These are phyloP conservation scores for Fusarium pseudonygamai DNA, from an alignment of 2,329 filamentous ascomycete species.

Conservation along the genomic window DNA sequence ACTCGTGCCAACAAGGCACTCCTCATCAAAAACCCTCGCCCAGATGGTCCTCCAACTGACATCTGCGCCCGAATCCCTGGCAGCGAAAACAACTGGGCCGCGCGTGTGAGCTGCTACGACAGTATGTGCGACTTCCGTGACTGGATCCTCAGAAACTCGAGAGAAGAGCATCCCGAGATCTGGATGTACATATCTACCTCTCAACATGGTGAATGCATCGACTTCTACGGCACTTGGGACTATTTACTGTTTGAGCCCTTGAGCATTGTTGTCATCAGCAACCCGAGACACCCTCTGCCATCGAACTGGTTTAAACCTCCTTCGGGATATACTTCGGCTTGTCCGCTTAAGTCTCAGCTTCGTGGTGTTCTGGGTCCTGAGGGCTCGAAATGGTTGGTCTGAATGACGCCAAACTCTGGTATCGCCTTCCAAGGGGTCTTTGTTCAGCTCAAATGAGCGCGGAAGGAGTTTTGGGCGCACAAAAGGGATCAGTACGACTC, in stretches of 20 bases:
- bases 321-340: too few relatives aligned
- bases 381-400: background rate
- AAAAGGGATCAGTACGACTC: accelerated
- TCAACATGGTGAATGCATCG: background rate
- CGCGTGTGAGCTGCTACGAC: accelerated
- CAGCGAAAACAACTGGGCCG: accelerated
- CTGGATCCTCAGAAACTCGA: background rate
- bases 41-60: accelerated
- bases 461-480: background rate
- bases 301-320: background rate
- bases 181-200: background rate
- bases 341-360: background rate
- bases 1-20: background rate
- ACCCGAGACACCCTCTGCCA: background rate
- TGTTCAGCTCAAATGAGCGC: background rate
- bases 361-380: accelerated
- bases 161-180: background rate
- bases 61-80: background rate
- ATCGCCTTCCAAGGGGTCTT: background rate
- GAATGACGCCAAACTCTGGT: background rate
- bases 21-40: background rate
- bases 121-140: accelerated
- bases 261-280: background rate
- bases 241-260: background rate
- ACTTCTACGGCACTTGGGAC: background rate